Base-by-base conservation (phyloP, 225 moss, liverwort and hornwort genomes). In the Polytrichum formosum region DNA sequence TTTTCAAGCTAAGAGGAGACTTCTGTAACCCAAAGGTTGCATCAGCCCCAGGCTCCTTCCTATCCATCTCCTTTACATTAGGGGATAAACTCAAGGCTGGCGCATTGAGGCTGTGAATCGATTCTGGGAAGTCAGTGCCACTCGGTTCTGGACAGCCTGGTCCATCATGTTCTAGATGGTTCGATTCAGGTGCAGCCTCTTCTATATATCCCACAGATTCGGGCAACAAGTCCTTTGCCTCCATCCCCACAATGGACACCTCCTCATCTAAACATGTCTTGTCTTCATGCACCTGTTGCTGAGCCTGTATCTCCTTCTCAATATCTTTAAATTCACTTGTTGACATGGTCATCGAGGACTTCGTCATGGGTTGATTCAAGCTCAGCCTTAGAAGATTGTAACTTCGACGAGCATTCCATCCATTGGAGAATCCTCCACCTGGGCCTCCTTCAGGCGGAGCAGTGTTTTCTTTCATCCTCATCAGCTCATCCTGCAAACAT, bases 391-490 rank as follows among this genome's bases (percentile, higher is more conserved):
- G 75, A 30, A 84, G 77, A 69, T 84, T 84, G 54, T 84, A 84
- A 63, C 84, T 84, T 53, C 84, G 80, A 53, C 84, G 80, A 6
- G 84, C 80, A 64, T 77, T 80, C 84, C 84, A 84, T 64, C 84
- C 84, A 73, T 69, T 80, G 23, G 84, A 77, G 26, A 79, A 63
- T 16, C 83, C 75, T 58, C 74, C 82, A 26, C 67, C 21, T 61
- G 76, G 8, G 46, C 13, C 46, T 5, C 81, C 87, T 66, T 83
- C 77, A 26, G 78, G 65, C 69, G 79, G 83, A 62, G 23, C 72
- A 59, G 80, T 70, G 23, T 84, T 89, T 13, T 81, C 77, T 71
- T 95, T 90, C 94, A 92, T 95, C 75, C 80, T 85, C 90, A 84
- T 79, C 20, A 92, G 85, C 70, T 95, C 92, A 82, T 95, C 94